Percentiles rank a stretch among this genome's conserved stretches.
Conservation (phyloP, 2,329 filamentous ascomycete genomes). For the Arthroderma sp. region DNA sequence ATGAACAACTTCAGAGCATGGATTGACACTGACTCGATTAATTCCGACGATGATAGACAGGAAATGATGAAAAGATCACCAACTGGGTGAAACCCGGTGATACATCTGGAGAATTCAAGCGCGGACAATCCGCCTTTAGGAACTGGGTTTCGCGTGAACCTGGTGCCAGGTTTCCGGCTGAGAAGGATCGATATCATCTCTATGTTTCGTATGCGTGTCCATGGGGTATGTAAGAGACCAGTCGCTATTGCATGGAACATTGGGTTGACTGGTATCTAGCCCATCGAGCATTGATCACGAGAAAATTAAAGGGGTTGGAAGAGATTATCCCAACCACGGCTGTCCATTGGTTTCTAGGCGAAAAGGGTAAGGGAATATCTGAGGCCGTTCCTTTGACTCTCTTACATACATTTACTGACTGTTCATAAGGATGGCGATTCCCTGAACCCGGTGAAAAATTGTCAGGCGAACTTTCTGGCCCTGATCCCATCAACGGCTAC, state of each 20-base stretch:
- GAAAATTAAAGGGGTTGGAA: constrained; percentile 83
- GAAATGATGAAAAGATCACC: constrained; percentile 46
- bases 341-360: constrained; percentile 86
- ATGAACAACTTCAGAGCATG: too few relatives aligned
- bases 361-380: constrained; percentile 38
- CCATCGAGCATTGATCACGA: constrained; percentile 71
- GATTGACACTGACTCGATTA: too few relatives aligned
- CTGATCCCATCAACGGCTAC: constrained; percentile 50
- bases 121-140: constrained; percentile 70
- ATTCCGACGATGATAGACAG: constrained; percentile 9
- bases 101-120: constrained; percentile 83
- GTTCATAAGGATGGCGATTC: constrained; percentile 63
- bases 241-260: not conserved
- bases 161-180: constrained; percentile 64
- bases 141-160: constrained; percentile 61
- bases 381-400: too few relatives aligned
- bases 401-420: not conserved
- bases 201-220: constrained; percentile 92
- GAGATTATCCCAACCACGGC: constrained; percentile 64
- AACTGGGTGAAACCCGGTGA: constrained; percentile 71
- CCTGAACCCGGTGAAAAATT: constrained; percentile 49
- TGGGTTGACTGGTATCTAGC: constrained; percentile 35
- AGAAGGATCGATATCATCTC: constrained; percentile 85
- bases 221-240: constrained; percentile 45
- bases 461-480: constrained; percentile 41